These are phyloP conservation scores for Aspergillus brasiliensis DNA, from an alignment of 2,329 filamentous ascomycete species.

Conservation along the genomic window DNA sequence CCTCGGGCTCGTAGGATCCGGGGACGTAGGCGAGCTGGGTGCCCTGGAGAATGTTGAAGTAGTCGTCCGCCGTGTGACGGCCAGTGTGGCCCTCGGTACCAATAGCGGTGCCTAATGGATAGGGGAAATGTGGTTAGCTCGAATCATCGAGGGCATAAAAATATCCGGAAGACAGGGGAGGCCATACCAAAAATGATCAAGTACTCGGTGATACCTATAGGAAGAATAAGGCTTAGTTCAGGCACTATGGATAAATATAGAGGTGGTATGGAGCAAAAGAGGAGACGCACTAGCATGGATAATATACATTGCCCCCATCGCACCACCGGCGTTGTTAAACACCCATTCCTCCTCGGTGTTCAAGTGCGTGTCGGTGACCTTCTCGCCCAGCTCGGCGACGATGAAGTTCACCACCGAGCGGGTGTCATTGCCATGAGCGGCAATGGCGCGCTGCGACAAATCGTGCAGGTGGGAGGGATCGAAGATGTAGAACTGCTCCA, in stretches of 20 bases:
- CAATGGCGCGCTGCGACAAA: constrained; percentile 66
- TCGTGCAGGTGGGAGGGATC: constrained; percentile 67
- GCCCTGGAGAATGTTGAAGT: constrained; percentile 78
- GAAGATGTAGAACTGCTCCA: constrained; percentile 71
- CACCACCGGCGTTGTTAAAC: constrained; percentile 88
- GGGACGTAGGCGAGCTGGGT: constrained; percentile 43
- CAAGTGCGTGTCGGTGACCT: constrained; percentile 53
- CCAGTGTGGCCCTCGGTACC: constrained; percentile 88
- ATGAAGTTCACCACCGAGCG: constrained; percentile 69
- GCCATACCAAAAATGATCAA: constrained; percentile 75
- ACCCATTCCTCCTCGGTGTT: constrained; percentile 80
- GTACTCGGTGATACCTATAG: constrained; percentile 72
- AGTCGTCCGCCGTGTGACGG: constrained; percentile 89
- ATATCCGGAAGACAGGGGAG: background rate
- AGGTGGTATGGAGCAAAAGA: background rate
- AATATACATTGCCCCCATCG: constrained; percentile 90
- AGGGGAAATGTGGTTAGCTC: background rate
- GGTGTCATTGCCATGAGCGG: constrained; percentile 74
- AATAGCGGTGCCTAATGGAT: constrained; percentile 36
- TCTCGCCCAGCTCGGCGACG: constrained; percentile 64
- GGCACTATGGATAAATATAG: background rate
- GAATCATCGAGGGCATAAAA: background rate
- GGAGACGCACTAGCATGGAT: constrained; percentile 72
- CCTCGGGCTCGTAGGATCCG: constrained; percentile 41
- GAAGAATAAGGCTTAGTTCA: background rate